phyloP scores from a whole-genome alignment of 2,329 filamentous ascomycete genomes.

The Nannizziopsis barbatae region DNA sequence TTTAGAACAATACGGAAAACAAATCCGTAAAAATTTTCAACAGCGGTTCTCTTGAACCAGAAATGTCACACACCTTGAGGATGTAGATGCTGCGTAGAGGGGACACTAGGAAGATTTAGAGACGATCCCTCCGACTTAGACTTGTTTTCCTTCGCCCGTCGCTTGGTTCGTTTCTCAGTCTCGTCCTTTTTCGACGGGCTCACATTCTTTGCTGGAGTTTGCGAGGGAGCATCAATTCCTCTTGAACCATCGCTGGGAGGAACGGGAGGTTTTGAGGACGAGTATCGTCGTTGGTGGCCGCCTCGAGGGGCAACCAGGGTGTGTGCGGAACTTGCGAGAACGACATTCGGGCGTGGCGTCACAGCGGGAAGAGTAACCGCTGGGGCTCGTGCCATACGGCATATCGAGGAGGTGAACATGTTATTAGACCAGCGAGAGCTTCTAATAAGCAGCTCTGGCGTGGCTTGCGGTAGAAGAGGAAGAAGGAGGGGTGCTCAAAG shows the following conservation, averaged over 20 bases:
- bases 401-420: conserved; percentile 39
- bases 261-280: conserved; percentile 39
- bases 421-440: conserved; percentile 12
- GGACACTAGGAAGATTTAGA: conserved; percentile 39
- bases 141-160: conserved; percentile 26
- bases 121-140: conserved; percentile 29
- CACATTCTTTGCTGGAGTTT: conserved; percentile 30
- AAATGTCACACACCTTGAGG: conserved; percentile 32
- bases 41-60: background rate
- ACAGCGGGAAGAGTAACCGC: conserved; percentile 26
- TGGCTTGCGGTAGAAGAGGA: background rate
- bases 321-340: conserved; percentile 21
- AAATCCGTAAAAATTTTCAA: too few relatives aligned
- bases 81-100: conserved; percentile 39
- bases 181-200: conserved; percentile 29
- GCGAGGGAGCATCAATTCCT: conserved; percentile 31
- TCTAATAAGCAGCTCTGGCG: background rate
- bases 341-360: conserved; percentile 24
- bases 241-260: conserved; percentile 38
- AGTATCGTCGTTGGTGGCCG: conserved; percentile 38
- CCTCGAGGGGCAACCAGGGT: conserved; percentile 19
- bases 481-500: background rate
- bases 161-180: conserved; percentile 19
- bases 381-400: conserved; percentile 34
- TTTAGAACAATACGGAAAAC: too few relatives aligned